Evolutionary conservation across 2,329 filamentous ascomycete species (phyloP), one percentile per base, ranked within the genome.

Genomic region (Xylariaceae sp.): DNA sequence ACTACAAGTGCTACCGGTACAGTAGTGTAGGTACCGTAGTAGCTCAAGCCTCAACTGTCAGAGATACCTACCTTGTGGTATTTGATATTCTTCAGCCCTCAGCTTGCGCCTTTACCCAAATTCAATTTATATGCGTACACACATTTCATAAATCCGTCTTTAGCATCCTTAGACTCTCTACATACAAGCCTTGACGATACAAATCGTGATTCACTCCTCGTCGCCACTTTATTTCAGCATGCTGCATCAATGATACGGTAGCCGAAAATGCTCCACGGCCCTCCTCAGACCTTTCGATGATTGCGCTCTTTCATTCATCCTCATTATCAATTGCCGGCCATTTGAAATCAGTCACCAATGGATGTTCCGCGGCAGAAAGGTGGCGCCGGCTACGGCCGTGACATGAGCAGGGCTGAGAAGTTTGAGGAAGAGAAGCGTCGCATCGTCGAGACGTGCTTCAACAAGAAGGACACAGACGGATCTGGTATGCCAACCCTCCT

Each of bases 361-460:
- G 68, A 71, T 57, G 40, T 48, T 37, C 59, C 62, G 40, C 66
- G 67, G 48, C 67, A 64, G 50, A 69, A 74, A 70, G 72, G 69
- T 67, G 61, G 70, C 60, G 66, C 66, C 58, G 61, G 60, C 52
- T 71, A 66, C 14, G 60, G 72, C 64, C 74, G 74, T 60, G 76
- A 77, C 40, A 67, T 71, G 65, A 75, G 58, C 54, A 72, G 78
- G 67, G 94, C 94, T 53, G 92, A 96, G 78, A 86, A 87, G 68
- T 99, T 98, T 74, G 95, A 99, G 75, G 92, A 98, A 71, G 95
- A 99, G 82, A 96, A 97, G 82, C 84, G 86, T 73, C 87, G 95
- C 73, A 97, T 99, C 69, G 89, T 96, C 64, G 90, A 96, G 62
- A 96, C 91, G 76, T 97, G 93, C 78, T 99, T 98, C 79, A 85